These are phyloP conservation scores for Debaryomycetaceae sp. DNA, from an alignment of 1,139 yeast genomes.

Conservation along the genomic window DNA sequence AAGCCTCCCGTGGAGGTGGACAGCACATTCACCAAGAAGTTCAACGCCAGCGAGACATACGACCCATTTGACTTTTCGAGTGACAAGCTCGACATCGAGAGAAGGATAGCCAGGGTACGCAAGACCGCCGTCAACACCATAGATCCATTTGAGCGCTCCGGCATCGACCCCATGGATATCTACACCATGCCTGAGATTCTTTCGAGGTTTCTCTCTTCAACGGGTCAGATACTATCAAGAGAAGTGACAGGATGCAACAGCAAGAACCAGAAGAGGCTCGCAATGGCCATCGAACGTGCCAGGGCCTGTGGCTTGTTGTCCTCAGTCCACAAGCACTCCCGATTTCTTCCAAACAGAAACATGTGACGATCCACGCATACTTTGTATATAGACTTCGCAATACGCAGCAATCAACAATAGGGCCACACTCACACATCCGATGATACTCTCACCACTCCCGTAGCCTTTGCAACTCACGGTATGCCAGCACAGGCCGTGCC, in stretches of 20 bases:
- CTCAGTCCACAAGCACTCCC: constrained; percentile 54
- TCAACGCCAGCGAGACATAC: constrained; percentile 46
- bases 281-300: constrained; percentile 67
- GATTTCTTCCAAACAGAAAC: constrained; percentile 39
- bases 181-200: constrained; percentile 65
- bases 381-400: not conserved
- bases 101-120: constrained; percentile 16
- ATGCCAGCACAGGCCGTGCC: no score
- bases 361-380: constrained; percentile 16
- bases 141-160: constrained; percentile 51
- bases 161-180: constrained; percentile 61
- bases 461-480: no score
- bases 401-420: not conserved
- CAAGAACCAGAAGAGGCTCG: constrained; percentile 59
- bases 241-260: constrained; percentile 63
- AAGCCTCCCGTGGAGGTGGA: constrained; percentile 24
- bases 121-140: constrained; percentile 12
- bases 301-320: constrained; percentile 67
- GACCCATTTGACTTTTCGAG: constrained; percentile 75
- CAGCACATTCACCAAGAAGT: constrained; percentile 32
- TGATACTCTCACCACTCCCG: no score
- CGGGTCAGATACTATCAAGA: constrained; percentile 68
- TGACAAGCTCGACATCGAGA: constrained; percentile 45
- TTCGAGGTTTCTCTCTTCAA: constrained; percentile 52
- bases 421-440: no score